These are phyloP conservation scores for Fusarium subtropicale DNA, from an alignment of 2,329 filamentous ascomycete genomes.

Conservation along the genomic window DNA sequence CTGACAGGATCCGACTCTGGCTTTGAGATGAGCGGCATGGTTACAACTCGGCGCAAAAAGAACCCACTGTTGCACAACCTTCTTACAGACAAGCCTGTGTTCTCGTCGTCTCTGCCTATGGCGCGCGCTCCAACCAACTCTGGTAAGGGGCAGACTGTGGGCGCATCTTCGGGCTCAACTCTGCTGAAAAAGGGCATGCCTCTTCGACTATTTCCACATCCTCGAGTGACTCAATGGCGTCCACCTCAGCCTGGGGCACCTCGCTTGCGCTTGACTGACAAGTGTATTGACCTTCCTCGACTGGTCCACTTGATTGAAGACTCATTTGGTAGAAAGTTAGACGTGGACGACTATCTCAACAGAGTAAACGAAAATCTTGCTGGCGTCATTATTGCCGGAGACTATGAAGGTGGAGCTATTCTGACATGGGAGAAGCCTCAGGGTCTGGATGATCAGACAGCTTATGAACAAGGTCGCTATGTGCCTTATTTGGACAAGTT, in stretches of 20 bases:
- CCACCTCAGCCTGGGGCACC: constrained; percentile 70
- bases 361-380: constrained; percentile 86
- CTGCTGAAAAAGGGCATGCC: constrained; percentile 93
- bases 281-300: constrained; percentile 82
- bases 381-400: constrained; percentile 92
- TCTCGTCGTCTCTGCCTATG: constrained; percentile 89
- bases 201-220: constrained; percentile 83
- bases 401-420: constrained; percentile 96
- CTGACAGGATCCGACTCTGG: constrained; percentile 62
- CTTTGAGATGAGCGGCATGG: constrained; percentile 61
- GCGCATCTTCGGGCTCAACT: constrained; percentile 68
- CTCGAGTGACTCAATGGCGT: constrained; percentile 75
- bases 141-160: constrained; percentile 25
- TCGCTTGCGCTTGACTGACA: constrained; percentile 79
- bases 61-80: constrained; percentile 97
- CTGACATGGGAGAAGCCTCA: constrained; percentile 91
- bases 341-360: constrained; percentile 83
- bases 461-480: constrained; percentile 68
- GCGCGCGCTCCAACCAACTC: constrained; percentile 65
- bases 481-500: constrained; percentile 99
- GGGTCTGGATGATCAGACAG: constrained; percentile 66
- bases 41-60: constrained; percentile 66
- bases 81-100: constrained; percentile 91
- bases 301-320: constrained; percentile 92
- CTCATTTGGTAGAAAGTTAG: constrained; percentile 86